Conservation (phyloP, 2,329 filamentous ascomycete genomes). For the Nigrograna mackinnonii region DNA sequence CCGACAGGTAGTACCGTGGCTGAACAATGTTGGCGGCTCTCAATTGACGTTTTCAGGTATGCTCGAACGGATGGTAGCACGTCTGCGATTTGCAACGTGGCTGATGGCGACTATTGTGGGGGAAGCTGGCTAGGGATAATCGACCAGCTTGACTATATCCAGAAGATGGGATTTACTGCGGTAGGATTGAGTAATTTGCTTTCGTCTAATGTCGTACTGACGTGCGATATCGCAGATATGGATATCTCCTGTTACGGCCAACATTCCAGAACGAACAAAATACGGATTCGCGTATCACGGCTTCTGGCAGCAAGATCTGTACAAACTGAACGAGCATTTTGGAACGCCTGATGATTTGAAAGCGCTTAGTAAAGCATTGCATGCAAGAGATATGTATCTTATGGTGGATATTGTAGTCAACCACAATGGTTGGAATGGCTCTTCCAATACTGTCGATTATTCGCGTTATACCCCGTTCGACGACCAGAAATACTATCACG, state of each 20-base stretch:
- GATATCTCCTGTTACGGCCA: slow-evolving; percentile 52
- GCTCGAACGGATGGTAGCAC: slow-evolving; percentile 44
- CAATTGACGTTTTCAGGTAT: slow-evolving; percentile 28
- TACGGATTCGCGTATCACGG: slow-evolving; percentile 53
- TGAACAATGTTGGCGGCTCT: background rate
- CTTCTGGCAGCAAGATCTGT: slow-evolving; percentile 58
- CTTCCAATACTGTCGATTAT: slow-evolving; percentile 56
- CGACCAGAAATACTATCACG: slow-evolving; percentile 62
- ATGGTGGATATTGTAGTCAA: slow-evolving; percentile 66
- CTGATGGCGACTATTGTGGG: slow-evolving; percentile 57
- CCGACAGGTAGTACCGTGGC: slow-evolving; percentile 33
- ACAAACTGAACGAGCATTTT: slow-evolving; percentile 60
- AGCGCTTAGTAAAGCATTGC: slow-evolving; percentile 58
- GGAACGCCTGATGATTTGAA: slow-evolving; percentile 64
- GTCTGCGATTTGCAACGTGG: slow-evolving; percentile 40
- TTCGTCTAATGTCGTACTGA: slow-evolving; percentile 4
- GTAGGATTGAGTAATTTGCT: too few species aligned
- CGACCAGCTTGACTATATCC: slow-evolving; percentile 65
- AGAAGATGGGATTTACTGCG: slow-evolving; percentile 63
- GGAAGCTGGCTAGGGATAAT: slow-evolving; percentile 64
- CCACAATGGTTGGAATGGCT: slow-evolving; percentile 58
- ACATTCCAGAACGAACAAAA: slow-evolving; percentile 44
- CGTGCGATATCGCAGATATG: slow-evolving; percentile 36
- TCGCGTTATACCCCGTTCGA: slow-evolving; percentile 58
- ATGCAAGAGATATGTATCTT: slow-evolving; percentile 61